Evolutionary conservation across 1,139 yeast species (phyloP).

Genomic region (Nematodospora anomalae): DNA sequence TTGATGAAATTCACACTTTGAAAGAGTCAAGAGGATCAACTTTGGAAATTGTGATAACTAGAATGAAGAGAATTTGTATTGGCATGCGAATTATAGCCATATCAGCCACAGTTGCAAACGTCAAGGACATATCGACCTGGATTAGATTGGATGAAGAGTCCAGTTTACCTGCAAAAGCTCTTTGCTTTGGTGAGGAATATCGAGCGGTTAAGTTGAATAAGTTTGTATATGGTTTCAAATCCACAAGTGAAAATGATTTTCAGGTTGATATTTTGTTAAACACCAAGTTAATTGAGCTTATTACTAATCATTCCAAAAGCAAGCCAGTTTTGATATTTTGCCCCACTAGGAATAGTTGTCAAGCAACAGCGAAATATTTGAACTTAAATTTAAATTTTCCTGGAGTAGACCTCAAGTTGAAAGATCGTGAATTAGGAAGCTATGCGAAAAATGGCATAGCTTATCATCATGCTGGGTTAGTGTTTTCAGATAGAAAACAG

Average conservation of each 20-base stretch:
- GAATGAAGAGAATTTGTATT: conserved; percentile 45
- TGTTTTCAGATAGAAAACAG: conserved; percentile 39
- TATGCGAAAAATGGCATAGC: conserved; percentile 41
- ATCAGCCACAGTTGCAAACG: conserved; percentile 57
- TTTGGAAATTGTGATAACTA: conserved; percentile 51
- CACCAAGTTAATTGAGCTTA: conserved; percentile 34
- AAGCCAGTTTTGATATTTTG: conserved; percentile 54
- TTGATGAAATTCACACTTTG: conserved; percentile 54
- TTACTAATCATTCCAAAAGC: conserved; percentile 32
- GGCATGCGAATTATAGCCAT: conserved; percentile 48
- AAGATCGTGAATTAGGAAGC: conserved; percentile 29
- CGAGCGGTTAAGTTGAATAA: conserved; percentile 44
- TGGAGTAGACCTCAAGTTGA: conserved; percentile 10
- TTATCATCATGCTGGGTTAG: conserved; percentile 60
- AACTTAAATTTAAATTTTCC: conserved; percentile 9
- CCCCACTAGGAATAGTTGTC: conserved; percentile 50
- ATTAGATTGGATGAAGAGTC: conserved; percentile 22
- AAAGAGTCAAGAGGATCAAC: conserved; percentile 51
- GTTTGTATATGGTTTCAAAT: conserved; percentile 43
- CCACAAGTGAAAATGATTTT: conserved; percentile 38
- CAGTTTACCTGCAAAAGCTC: conserved; percentile 24
- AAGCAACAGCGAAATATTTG: conserved; percentile 46
- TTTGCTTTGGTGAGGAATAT: conserved; percentile 46
- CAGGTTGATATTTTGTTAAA: conserved; percentile 45
- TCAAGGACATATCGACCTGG: conserved; percentile 51